A percentile compares a stretch with the other conserved stretches of the same genome.
Conservation (phyloP, 768 basidiomycete genomes). For the Coprinellus aureogranulatus region DNA sequence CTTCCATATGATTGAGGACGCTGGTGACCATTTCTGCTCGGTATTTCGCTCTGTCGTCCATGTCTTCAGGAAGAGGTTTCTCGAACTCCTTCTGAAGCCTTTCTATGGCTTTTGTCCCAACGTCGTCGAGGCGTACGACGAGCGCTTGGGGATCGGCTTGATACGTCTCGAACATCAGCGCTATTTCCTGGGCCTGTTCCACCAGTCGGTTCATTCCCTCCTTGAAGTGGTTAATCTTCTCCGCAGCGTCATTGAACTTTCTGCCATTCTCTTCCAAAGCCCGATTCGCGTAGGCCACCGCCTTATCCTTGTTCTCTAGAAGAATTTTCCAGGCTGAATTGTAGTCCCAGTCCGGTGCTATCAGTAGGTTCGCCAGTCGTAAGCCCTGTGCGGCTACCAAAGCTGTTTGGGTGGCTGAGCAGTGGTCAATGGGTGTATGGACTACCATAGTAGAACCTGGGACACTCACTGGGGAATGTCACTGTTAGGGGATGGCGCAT, state of each 20-base stretch:
- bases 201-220: neutral
- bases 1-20: slow-evolving; percentile 1
- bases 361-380: neutral
- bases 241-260: neutral
- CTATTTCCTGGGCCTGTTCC: neutral
- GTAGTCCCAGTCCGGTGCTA: neutral
- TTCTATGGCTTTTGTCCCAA: neutral
- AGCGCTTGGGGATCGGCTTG: slow-evolving; percentile 1
- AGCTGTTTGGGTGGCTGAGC: neutral
- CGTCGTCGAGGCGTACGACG: neutral
- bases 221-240: neutral
- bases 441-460: too few relatives aligned
- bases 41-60: slow-evolving; percentile 5
- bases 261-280: neutral
- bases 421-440: too few relatives aligned
- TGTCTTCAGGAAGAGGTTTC: slow-evolving; percentile 10
- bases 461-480: too few relatives aligned
- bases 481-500: too few relatives aligned
- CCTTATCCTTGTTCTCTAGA: neutral
- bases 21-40: slow-evolving; percentile 2
- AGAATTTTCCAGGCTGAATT: slow-evolving; percentile 1
- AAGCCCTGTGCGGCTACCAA: neutral
- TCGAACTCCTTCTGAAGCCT: slow-evolving; percentile 6
- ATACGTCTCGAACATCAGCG: neutral
- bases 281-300: neutral